Conservation (phyloP, 179 eudicot genomes). For the Carnegiea gigantea region DNA sequence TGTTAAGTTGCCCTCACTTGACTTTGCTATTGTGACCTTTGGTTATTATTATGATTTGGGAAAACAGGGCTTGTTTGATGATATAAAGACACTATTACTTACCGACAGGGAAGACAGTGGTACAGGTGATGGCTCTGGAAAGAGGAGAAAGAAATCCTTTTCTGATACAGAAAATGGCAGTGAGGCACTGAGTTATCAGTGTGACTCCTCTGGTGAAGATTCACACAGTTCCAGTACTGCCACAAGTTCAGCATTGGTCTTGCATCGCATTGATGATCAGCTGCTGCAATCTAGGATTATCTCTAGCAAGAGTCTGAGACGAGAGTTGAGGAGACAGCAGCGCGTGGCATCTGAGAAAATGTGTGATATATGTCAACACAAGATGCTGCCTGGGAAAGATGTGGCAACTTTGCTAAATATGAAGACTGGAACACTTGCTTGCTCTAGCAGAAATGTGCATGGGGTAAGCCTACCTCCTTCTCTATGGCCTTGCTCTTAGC, state of each 20-base stretch:
- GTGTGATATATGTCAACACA: conserved; percentile 85
- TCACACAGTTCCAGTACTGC: conserved; percentile 43
- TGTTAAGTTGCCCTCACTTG: conserved; percentile 38
- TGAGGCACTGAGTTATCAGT: conserved; percentile 40
- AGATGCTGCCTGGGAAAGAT: conserved; percentile 90
- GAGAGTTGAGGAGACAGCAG: conserved; percentile 60
- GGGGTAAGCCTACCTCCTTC: conserved; percentile 52
- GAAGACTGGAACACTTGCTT: conserved; percentile 79
- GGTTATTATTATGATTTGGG: conserved; percentile 67
- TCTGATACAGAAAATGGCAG: conserved; percentile 68
- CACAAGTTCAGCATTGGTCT: conserved; percentile 37
- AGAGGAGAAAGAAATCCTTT: conserved; percentile 51
- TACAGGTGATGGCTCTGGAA: conserved; percentile 33
- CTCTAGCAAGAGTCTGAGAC: conserved; percentile 56
- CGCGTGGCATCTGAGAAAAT: conserved; percentile 65
- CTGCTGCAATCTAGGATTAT: conserved; percentile 48
- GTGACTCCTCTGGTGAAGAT: conserved; percentile 65
- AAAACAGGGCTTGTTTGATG: conserved; percentile 56
- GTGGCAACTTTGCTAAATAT: conserved; percentile 73
- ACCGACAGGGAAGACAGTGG: conserved; percentile 45
- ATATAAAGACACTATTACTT: conserved; percentile 41
- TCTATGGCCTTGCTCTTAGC: neutral
- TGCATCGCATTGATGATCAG: conserved; percentile 56
- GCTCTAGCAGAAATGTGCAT: conserved; percentile 76
- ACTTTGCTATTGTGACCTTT: conserved; percentile 77